A percentile compares a stretch with the other conserved stretches of the same genome.
These are phyloP conservation scores for Kodamaea kakaduensis DNA, from an alignment of 805 yeast species.

Conservation along the genomic window DNA sequence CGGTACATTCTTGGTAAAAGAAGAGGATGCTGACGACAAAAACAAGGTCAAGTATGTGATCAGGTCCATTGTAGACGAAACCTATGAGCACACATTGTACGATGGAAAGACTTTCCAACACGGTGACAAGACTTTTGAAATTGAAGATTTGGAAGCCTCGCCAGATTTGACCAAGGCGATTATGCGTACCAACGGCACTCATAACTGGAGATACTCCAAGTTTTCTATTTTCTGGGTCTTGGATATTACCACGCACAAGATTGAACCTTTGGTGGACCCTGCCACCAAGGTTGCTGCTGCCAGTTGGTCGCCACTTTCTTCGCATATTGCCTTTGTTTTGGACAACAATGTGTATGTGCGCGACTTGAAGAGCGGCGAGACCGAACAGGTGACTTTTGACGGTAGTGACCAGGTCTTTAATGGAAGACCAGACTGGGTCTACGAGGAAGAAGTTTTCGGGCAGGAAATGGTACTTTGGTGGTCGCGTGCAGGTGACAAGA, in stretches of 20 bases:
- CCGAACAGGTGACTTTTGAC: conserved; percentile 42
- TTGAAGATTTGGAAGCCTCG: conserved; percentile 58
- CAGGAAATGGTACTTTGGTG: conserved; percentile 66
- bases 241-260: conserved; percentile 19
- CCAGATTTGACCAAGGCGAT: conserved; percentile 61
- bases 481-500: conserved; percentile 57
- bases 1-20: conserved; percentile 57
- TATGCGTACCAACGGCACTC: conserved; percentile 55
- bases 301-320: conserved; percentile 60
- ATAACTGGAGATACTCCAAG: conserved; percentile 55
- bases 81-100: conserved; percentile 44
- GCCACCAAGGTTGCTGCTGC: conserved; percentile 44
- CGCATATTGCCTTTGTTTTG: conserved; percentile 51
- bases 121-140: conserved; percentile 37
- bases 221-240: conserved; percentile 42
- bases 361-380: conserved; percentile 20
- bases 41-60: conserved; percentile 49
- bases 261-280: conserved; percentile 13
- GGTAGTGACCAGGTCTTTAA: conserved; percentile 53
- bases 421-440: conserved; percentile 81
- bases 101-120: conserved; percentile 45
- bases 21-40: conserved; percentile 25
- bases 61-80: conserved; percentile 46
- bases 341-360: conserved; percentile 53
- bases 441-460: conserved; percentile 72